A percentile compares a stretch with the other conserved stretches of the same genome.
phyloP scores from a whole-genome alignment of 306 rosid genomes.

The Comarum palustre region DNA sequence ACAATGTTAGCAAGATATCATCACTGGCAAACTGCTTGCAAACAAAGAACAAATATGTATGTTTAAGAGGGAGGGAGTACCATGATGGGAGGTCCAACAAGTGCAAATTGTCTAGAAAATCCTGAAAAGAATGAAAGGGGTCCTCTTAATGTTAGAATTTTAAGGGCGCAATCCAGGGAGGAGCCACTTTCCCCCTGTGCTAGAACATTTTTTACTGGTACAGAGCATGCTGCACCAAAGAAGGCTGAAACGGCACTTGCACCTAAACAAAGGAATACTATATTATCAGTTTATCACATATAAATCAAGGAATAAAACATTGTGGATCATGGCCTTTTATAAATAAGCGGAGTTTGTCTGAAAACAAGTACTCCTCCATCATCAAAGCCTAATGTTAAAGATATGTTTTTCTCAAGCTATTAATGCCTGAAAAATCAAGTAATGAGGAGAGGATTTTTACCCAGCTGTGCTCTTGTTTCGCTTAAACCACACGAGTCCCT shows the following conservation, averaged over 20 bases:
- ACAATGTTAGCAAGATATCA: neutral
- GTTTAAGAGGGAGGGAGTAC: conserved; percentile 27
- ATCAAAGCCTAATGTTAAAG: neutral
- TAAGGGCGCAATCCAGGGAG: conserved; percentile 53
- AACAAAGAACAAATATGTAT: neutral
- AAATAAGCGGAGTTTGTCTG: neutral
- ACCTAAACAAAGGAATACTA: conserved; percentile 26
- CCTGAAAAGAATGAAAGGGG: conserved; percentile 55
- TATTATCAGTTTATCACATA: neutral
- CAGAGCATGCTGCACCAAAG: conserved; percentile 67
- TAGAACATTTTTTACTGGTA: conserved; percentile 51
- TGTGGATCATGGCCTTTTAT: neutral
- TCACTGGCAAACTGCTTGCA: neutral
- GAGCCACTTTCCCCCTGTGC: conserved; percentile 65
- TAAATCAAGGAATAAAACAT: neutral
- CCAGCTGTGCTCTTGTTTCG: conserved; percentile 13
- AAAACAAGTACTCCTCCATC: neutral
- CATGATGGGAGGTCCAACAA: conserved; percentile 64
- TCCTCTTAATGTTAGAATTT: conserved; percentile 62
- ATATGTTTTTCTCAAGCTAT: too few species aligned
- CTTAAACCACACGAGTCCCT: conserved; percentile 7
- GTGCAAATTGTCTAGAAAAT: conserved; percentile 59
- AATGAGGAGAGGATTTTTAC: neutral
- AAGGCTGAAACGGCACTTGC: conserved; percentile 70
- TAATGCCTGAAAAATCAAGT: neutral